Evolutionary conservation across 306 rosid genomes (phyloP).

Genomic region (Glycine soja): DNA sequence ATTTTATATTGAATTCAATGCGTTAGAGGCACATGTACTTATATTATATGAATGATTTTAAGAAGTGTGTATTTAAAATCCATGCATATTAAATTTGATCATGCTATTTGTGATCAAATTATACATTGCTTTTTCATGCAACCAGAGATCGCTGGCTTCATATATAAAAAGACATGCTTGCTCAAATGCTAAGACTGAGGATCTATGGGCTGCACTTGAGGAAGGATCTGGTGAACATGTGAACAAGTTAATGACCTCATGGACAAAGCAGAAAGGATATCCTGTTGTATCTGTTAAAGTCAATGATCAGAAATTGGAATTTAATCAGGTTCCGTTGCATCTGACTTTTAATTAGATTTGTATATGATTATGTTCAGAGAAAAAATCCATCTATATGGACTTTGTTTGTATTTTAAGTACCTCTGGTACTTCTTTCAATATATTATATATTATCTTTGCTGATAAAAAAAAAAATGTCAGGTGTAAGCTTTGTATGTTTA

Average conservation of each 20-base stretch:
- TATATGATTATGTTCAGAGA: conserved; percentile 20
- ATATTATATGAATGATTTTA: conserved; percentile 11
- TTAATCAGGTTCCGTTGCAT: conserved; percentile 74
- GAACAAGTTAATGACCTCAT: conserved; percentile 83
- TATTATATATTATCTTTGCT: no score
- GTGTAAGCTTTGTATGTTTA: conserved; percentile 29
- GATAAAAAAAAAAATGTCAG: no score
- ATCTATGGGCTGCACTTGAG: conserved; percentile 95
- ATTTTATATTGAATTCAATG: conserved; percentile 7
- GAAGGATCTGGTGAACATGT: conserved; percentile 95
- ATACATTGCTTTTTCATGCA: conserved; percentile 44
- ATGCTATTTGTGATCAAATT: conserved; percentile 24
- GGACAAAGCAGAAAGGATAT: conserved; percentile 96
- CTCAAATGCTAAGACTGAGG: conserved; percentile 91
- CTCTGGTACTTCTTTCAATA: no score
- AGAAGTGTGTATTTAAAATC: not conserved
- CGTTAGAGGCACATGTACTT: not conserved
- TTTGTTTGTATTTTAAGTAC: no score
- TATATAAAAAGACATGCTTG: conserved; percentile 78
- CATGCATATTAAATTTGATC: not conserved
- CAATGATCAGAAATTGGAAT: conserved; percentile 72
- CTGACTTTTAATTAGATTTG: conserved; percentile 38
- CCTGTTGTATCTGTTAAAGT: conserved; percentile 82
- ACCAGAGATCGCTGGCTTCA: conserved; percentile 91
- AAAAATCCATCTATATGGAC: conserved; percentile 30